Percentiles rank a stretch among this genome's conserved stretches.
Evolutionary conservation across 441 rosid genomes (phyloP).

Genomic region (Cnidoscolus chayamansa): DNA sequence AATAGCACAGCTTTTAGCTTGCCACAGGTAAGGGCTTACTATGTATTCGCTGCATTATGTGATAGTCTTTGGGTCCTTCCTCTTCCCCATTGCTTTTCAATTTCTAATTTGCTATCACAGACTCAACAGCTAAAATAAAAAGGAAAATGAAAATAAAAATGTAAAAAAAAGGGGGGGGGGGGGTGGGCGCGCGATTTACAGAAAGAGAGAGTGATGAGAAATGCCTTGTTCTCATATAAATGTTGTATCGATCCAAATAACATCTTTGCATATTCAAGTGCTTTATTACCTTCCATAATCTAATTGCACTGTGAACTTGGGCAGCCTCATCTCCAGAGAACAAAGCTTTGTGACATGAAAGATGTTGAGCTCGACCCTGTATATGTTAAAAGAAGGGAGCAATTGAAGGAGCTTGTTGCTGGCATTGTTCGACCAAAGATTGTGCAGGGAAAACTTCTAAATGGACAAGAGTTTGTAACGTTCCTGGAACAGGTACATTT

Average conservation of each 20-base stretch:
- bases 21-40: conserved; percentile 70
- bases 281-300: conserved; percentile 16
- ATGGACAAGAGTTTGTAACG: conserved; percentile 87
- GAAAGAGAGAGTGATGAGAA: background rate
- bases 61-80: conserved; percentile 10
- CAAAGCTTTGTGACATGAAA: conserved; percentile 94
- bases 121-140: background rate
- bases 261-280: conserved; percentile 11
- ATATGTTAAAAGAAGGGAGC: conserved; percentile 75
- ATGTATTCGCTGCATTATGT: conserved; percentile 13
- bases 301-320: conserved; percentile 29
- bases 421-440: conserved; percentile 82
- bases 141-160: background rate
- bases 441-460: conserved; percentile 80
- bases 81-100: background rate
- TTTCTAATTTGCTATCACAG: background rate
- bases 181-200: too few relatives aligned
- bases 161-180: background rate
- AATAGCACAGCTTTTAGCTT: conserved; percentile 97
- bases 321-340: conserved; percentile 97
- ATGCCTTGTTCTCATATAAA: background rate
- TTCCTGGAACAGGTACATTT: conserved; percentile 83
- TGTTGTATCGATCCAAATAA: conserved; percentile 6
- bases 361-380: conserved; percentile 79
- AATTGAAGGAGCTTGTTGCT: conserved; percentile 72